Evolutionary conservation across 225 moss, liverwort and hornwort species (phyloP), one percentile per base, ranked within the genome.

Genomic region (Bryoerythrophyllum caledonicum): DNA sequence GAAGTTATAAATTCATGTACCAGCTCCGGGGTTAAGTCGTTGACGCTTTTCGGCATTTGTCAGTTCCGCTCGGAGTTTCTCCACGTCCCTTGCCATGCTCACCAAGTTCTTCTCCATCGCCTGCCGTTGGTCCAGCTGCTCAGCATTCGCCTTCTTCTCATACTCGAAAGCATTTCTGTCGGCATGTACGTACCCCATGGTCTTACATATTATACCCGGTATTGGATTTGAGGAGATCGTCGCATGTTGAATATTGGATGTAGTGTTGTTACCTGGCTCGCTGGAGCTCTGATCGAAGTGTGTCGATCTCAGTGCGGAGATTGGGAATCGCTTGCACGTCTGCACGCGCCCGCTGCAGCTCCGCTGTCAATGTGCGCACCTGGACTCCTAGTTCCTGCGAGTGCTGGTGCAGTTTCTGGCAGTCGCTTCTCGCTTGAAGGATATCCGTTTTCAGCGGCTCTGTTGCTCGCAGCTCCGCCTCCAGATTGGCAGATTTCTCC

Each of bases 21-120:
- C 94, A 3, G 32, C 32, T 76, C 79, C 92, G 30, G 87, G 75
- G 81, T 88, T 88, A 13, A 87, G 86, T 60, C 90, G 89, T 68
- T 84, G 90, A 70, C 92, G 79, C 61, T 92, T 92, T 71, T 94
- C 94, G 46, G 86, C 73, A 64, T 84, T 89, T 8, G 90, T 89
- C 20, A 89, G 59, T 74, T 94, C 94, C 76, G 94, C 92, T 5
- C 90, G 89, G 20, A 94, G 83, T 67, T 87, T 94, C 76, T 94
- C 94, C 4, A 89, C 84, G 32, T 94, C 92, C 85, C 94, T 87
- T 24, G 92, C 94, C 94, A 94, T 92, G 43, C 87, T 89, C 23
- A 94, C 90, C 61, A 92, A 76, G 76, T 91, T 94, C 87, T 94
- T 92, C 74, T 92, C 94, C 78, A 89, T 92, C 20, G 92, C 81